Conservation (phyloP, 2,329 filamentous ascomycete genomes). For the Trichoderma lentiforme region DNA sequence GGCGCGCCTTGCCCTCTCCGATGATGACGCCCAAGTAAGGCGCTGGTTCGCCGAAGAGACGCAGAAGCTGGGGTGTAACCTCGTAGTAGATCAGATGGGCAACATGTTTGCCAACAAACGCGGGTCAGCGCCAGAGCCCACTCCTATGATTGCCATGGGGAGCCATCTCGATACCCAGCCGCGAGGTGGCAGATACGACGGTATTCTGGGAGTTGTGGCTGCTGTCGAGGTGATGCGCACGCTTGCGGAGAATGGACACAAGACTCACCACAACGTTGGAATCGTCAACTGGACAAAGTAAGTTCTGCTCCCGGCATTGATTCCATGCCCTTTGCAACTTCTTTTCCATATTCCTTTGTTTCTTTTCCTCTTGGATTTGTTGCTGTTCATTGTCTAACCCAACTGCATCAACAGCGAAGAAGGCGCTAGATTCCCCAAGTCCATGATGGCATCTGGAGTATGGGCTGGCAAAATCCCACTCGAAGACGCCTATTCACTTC, state of each 20-base stretch:
- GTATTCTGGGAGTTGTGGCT: conserved; percentile 70
- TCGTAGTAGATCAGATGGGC: conserved; percentile 73
- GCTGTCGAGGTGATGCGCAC: conserved; percentile 70
- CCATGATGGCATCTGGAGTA: conserved; percentile 73
- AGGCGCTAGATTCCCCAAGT: conserved; percentile 73
- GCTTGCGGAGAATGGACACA: conserved; percentile 59
- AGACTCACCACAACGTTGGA: conserved; percentile 69
- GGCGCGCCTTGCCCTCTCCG: conserved; percentile 70
- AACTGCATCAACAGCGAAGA: conserved; percentile 58
- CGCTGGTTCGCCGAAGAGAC: conserved; percentile 73
- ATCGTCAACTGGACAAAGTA: conserved; percentile 77
- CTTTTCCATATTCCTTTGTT: background rate
- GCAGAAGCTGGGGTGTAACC: conserved; percentile 60
- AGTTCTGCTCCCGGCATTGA: background rate
- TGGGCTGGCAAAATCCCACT: conserved; percentile 69
- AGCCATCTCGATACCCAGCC: conserved; percentile 68
- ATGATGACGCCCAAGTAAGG: conserved; percentile 70
- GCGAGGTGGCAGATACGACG: conserved; percentile 67
- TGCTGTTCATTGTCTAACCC: background rate
- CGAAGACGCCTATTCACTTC: conserved; percentile 58
- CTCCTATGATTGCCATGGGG: conserved; percentile 63
- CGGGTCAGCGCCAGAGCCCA: conserved; percentile 54
- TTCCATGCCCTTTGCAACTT: rapidly evolving
- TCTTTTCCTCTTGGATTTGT: background rate
- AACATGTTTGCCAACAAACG: conserved; percentile 72